These are phyloP conservation scores for Polytolypa hystricis DNA, from an alignment of 2,329 filamentous ascomycete species.

Conservation along the genomic window DNA sequence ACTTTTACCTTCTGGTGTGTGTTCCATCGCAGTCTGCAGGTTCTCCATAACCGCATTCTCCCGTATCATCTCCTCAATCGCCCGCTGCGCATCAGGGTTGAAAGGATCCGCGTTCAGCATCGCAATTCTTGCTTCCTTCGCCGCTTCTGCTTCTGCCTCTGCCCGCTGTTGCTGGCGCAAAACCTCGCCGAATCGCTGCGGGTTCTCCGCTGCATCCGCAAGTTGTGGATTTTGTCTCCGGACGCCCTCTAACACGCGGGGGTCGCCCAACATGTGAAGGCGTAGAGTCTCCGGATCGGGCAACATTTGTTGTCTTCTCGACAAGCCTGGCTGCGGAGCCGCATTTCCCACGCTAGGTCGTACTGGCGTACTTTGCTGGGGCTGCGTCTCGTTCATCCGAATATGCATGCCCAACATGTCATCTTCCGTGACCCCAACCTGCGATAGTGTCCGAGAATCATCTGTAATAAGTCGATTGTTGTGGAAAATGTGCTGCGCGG, in stretches of 20 bases:
- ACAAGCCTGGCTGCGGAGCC: conserved; percentile 12
- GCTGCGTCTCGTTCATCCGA: conserved; percentile 21
- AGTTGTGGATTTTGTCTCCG: conserved; percentile 64
- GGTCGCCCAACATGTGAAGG: conserved; percentile 70
- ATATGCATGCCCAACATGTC: conserved; percentile 90
- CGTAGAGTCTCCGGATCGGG: conserved; percentile 70
- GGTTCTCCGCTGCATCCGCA: conserved; percentile 63
- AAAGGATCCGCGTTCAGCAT: conserved; percentile 88
- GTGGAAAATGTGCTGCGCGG: conserved; percentile 75
- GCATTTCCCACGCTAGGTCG: neutral
- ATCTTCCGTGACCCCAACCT: conserved; percentile 70
- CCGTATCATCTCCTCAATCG: conserved; percentile 94
- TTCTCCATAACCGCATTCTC: conserved; percentile 93
- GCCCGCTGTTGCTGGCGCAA: conserved; percentile 57
- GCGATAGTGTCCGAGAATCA: conserved; percentile 68
- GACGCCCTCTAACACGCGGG: conserved; percentile 59
- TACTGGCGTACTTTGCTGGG: conserved; percentile 12
- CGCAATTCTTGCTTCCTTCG: conserved; percentile 72
- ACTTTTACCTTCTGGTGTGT: conserved; percentile 91
- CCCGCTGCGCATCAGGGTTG: conserved; percentile 78
- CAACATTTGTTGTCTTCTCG: conserved; percentile 18
- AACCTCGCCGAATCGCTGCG: conserved; percentile 62
- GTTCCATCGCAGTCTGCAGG: conserved; percentile 88
- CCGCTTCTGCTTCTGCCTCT: conserved; percentile 60
- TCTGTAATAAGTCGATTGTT: conserved; percentile 73